phyloP scores from a whole-genome alignment of 352 stramenopile genomes.

The Pythium phragmiticola region DNA sequence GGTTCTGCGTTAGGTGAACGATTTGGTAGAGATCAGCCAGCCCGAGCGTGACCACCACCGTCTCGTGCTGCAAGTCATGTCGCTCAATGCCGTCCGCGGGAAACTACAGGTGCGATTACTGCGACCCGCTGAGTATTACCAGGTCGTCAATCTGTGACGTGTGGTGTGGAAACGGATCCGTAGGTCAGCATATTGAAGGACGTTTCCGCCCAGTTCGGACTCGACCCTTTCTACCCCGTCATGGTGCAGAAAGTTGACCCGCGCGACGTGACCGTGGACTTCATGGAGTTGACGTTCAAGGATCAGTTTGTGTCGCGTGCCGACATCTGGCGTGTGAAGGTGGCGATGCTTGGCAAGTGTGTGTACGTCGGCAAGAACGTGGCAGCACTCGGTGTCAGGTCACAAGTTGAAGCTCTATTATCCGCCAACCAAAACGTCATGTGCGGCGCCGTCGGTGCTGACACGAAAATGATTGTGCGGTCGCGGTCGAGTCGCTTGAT shows the following conservation, averaged over 20 bases:
- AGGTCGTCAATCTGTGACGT: neutral
- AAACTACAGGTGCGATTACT: constrained; percentile 48
- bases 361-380: constrained; percentile 78
- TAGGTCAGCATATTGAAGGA: constrained; percentile 79
- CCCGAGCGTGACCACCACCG: constrained; percentile 53
- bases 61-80: constrained; percentile 65
- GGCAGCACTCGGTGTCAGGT: constrained; percentile 74
- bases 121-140: neutral
- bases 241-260: constrained; percentile 57
- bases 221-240: constrained; percentile 63
- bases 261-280: constrained; percentile 66
- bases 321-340: constrained; percentile 89
- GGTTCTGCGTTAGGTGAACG: constrained; percentile 29
- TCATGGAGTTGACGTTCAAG: constrained; percentile 88
- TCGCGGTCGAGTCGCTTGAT: constrained; percentile 95
- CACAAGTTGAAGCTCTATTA: constrained; percentile 90
- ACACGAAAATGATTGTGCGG: constrained; percentile 96
- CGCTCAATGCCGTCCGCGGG: constrained; percentile 57
- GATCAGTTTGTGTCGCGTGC: constrained; percentile 90
- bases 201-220: constrained; percentile 65
- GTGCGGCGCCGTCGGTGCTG: constrained; percentile 93
- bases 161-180: neutral
- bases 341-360: constrained; percentile 70
- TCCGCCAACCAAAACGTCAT: constrained; percentile 60
- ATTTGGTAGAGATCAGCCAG: constrained; percentile 66